A percentile compares a stretch with the other conserved stretches of the same genome.
Conservation (phyloP, 306 rosid species). For the Quercus gilva region DNA sequence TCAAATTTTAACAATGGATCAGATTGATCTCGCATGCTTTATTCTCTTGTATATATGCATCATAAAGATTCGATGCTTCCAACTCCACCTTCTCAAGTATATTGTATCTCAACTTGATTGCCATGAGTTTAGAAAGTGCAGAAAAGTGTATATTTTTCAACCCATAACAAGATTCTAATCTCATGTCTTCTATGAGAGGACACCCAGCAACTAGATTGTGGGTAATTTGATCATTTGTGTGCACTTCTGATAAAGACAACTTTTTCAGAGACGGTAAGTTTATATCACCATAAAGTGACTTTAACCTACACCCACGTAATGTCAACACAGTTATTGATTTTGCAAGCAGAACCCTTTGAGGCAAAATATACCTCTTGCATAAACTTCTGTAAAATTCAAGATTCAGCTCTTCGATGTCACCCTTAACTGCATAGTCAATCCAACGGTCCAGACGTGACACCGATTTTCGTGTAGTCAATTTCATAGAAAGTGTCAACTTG, state of each 20-base stretch:
- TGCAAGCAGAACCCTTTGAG: background rate
- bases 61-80: no score
- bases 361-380: conserved; percentile 8
- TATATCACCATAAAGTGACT: background rate
- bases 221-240: background rate
- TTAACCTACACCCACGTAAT: background rate
- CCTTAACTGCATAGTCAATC: conserved; percentile 4
- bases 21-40: no score
- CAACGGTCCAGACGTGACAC: background rate
- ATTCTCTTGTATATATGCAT: no score
- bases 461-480: background rate
- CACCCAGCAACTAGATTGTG: no score
- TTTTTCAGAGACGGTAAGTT: conserved; percentile 1
- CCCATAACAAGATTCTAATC: no score
- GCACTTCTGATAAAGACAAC: background rate
- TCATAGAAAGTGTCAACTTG: background rate
- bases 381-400: background rate
- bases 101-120: no score
- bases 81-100: no score
- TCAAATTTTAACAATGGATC: conserved; percentile 6
- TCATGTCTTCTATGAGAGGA: no score
- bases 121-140: no score
- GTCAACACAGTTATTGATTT: conserved; percentile 6
- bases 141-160: no score
- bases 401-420: background rate